phyloP scores from a whole-genome alignment of 1,284 basidiomycete species.

The Chalciporus sp. region DNA sequence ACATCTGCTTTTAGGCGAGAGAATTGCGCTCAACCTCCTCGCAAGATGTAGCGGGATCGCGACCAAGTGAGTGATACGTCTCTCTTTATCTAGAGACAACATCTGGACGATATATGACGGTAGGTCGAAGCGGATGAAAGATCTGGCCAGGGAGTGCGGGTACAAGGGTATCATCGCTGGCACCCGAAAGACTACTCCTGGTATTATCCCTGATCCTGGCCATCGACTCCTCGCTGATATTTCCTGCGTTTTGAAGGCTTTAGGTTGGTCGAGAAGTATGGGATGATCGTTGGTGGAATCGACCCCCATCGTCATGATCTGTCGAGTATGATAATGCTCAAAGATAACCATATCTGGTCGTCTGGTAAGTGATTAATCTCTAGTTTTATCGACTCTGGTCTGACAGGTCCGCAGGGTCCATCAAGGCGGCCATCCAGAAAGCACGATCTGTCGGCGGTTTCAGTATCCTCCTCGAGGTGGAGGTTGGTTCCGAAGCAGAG shows the following conservation, averaged over 20 bases:
- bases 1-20: slow-evolving; percentile 90
- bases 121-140: slow-evolving; percentile 81
- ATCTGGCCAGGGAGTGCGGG: slow-evolving; percentile 78
- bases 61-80: slow-evolving; percentile 66
- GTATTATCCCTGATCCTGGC: slow-evolving; percentile 37
- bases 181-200: slow-evolving; percentile 98
- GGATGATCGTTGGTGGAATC: slow-evolving; percentile 97
- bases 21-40: slow-evolving; percentile 92
- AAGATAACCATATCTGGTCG: slow-evolving; percentile 99
- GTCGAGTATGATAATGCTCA: slow-evolving; percentile 99
- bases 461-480: slow-evolving; percentile 91
- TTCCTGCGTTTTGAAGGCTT: slow-evolving; percentile 60
- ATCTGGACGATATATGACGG: slow-evolving; percentile 6
- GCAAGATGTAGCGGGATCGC: slow-evolving; percentile 97
- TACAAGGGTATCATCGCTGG: slow-evolving; percentile 93
- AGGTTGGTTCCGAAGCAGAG: slow-evolving; percentile 87
- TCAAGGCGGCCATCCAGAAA: slow-evolving; percentile 83
- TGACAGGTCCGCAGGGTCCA: slow-evolving; percentile 64
- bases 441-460: slow-evolving; percentile 93
- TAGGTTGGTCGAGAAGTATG: slow-evolving; percentile 97
- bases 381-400: neutral
- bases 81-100: neutral
- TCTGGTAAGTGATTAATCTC: slow-evolving; percentile 57
- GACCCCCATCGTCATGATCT: slow-evolving; percentile 97
- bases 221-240: slow-evolving; percentile 2